Evolutionary conservation across 176 grass and related monocot species (phyloP).

Genomic region (Stipa capillata): DNA sequence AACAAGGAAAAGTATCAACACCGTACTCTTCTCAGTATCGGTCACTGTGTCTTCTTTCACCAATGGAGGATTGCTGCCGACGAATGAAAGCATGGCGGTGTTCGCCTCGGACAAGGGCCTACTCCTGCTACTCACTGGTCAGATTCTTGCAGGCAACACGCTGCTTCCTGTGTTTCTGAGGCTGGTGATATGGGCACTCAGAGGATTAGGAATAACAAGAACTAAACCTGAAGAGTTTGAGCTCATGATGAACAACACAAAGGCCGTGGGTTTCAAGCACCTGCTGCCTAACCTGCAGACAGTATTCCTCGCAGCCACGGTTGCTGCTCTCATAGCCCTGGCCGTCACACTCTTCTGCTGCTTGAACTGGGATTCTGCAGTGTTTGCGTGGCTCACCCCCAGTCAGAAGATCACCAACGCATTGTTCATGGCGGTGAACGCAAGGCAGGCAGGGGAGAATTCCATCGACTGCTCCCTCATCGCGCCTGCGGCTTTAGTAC

Average conservation of each 20-base stretch:
- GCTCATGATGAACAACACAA: slow-evolving; percentile 22
- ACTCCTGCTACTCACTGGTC: slow-evolving; percentile 37
- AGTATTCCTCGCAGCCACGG: slow-evolving; percentile 18
- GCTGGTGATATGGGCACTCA: slow-evolving; percentile 15
- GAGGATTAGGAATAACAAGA: not conserved
- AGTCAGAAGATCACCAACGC: slow-evolving; percentile 51
- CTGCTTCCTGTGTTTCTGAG: slow-evolving; percentile 62
- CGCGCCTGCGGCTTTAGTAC: slow-evolving; percentile 47
- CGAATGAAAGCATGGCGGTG: slow-evolving; percentile 72
- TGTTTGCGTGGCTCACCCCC: slow-evolving; percentile 41
- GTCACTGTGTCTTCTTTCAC: slow-evolving; percentile 60
- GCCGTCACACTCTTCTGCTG: slow-evolving; percentile 24
- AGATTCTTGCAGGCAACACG: slow-evolving; percentile 58
- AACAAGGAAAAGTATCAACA: slow-evolving; percentile 36
- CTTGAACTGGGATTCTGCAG: slow-evolving; percentile 52
- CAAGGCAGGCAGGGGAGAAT: slow-evolving; percentile 64
- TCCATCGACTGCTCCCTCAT: slow-evolving; percentile 58
- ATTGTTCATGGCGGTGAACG: slow-evolving; percentile 57
- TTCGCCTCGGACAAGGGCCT: slow-evolving; percentile 51
- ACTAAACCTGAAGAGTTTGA: slow-evolving; percentile 5
- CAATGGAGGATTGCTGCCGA: slow-evolving; percentile 63
- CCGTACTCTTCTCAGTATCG: slow-evolving; percentile 36
- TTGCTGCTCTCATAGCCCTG: not conserved
- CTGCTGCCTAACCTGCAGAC: slow-evolving; percentile 12
- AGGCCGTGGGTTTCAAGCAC: slow-evolving; percentile 1